Base-by-base conservation (phyloP, 2,329 filamentous ascomycete genomes). In the Cordyceps militaris region DNA sequence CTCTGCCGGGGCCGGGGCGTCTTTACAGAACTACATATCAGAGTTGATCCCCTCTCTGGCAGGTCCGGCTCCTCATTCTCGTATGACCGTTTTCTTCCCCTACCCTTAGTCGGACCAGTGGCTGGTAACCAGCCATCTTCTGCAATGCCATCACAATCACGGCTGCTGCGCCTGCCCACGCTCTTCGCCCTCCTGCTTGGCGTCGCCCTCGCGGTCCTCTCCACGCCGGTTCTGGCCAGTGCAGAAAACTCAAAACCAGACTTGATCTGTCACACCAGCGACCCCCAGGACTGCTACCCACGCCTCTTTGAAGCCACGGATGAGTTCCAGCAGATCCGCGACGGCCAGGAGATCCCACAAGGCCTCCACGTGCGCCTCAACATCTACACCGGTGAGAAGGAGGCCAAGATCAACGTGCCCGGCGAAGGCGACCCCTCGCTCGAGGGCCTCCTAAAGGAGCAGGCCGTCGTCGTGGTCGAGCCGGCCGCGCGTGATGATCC, bases 351-450 rank as follows among this genome's bases (percentile, higher is more conserved):
- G 38, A 66, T 89, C 3, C 85, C 86, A 1, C 71, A 76, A 0
- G 86, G 86, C 6, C 76, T 89, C 4, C 86, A 89, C 66, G 78
- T 88, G 53, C 80, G 85, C 40, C 70, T 89, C 56, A 82, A 89
- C 66, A 76, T 89, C 48, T 76, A 77, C 63, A 85, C 84, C 0
- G 85, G 86, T 23, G 64, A 76, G 62, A 85, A 83, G 63, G 83
- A 87, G 67, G 86, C 85, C 62, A 85, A 86, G 65, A 75, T 88
- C 61, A 82, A 88, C 68, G 75, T 84, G 19, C 82, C 82, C 0
- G 73, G 73, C 13, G 82, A 85, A 61, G 66, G 11, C 34, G 71
- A 76, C 51, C 67, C 76, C 16, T 72, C 72, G 0, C 70, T 82
- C 0, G 74, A 78, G 34, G 79, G 78, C n/a, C 65, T 82, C 2